Evolutionary conservation across 257 asterid genomes (phyloP).

Genomic region (Nicotiana tabacum): DNA sequence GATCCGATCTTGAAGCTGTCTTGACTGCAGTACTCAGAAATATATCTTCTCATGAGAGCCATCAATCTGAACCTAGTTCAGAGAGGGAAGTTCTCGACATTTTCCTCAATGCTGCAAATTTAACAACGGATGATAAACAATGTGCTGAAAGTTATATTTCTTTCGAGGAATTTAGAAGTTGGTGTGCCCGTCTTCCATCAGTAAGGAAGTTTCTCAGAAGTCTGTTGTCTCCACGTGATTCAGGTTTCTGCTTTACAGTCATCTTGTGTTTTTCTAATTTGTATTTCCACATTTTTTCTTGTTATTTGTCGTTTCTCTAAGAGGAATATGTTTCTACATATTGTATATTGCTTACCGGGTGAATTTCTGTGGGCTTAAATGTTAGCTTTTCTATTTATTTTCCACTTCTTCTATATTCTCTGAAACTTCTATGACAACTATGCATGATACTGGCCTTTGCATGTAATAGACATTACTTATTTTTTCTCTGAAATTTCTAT

Average conservation of each 20-base stretch:
- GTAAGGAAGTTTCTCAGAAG: slow-evolving; percentile 71
- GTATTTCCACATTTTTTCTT: background rate
- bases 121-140: slow-evolving; percentile 27
- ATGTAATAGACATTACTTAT: background rate
- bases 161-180: slow-evolving; percentile 62
- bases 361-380: background rate
- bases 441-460: background rate
- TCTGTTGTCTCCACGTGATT: slow-evolving; percentile 56
- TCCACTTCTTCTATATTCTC: background rate
- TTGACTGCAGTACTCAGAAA: slow-evolving; percentile 54
- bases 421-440: background rate
- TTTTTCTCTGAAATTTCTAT: background rate
- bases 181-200: slow-evolving; percentile 83
- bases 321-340: background rate
- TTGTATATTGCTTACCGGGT: background rate
- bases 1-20: slow-evolving; percentile 78
- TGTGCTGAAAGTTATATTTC: slow-evolving; percentile 38
- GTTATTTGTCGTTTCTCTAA: background rate
- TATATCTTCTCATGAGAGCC: slow-evolving; percentile 37
- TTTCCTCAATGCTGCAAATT: slow-evolving; percentile 50
- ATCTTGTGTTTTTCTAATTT: background rate
- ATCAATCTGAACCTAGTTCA: slow-evolving; percentile 40
- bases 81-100: slow-evolving; percentile 34
- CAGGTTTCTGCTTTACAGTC: slow-evolving; percentile 45
- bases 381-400: background rate